Evolutionary conservation across 352 stramenopile genomes (phyloP), one percentile per base, ranked within the genome.

Genomic region (Globisporangium yorkense): DNA sequence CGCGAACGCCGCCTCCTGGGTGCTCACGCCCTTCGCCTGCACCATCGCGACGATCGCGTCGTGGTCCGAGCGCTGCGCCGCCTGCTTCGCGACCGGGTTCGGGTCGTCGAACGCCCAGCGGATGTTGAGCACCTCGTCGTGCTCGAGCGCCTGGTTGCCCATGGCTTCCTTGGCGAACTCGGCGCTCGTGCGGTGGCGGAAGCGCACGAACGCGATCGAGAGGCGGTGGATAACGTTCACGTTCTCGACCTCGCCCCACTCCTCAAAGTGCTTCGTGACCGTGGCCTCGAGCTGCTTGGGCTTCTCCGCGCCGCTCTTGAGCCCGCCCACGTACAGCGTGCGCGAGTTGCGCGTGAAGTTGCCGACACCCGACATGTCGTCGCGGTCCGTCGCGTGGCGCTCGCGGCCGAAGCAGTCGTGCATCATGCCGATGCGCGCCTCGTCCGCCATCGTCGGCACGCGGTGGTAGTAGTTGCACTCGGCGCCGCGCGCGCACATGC

Each of bases 391-490:
- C 21, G 73, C 81, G 63, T 98, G 92, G 21, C 93, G 84, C 40
- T 97, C 90, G 9, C 93, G 71, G 0, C 93, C 93, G 58, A 98
- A 98, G 58, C 86, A 92, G 70, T 98, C 93, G 69, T 92, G 87
- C 72, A 95, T 92, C 67, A 96, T 87, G 31, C 87, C 84, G n/a
- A 92, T 71, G 10, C 81, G 72, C 15, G 70, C 70, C 54, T 92
- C 82, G 51, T 94, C 82, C 7, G 78, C 78, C 50, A 83, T 83
- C 0, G 80, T 82, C 40, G 89, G 87, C 18, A 96, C 68, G 13
- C 89, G 72, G 60, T 98, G 93, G 68, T 94, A 97, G 67, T 96
- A 98, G 59, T 73, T 92, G 75, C 93, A 98, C n/a, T 96, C 76
- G 3, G 70, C 59, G 13, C 92, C 93, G 35, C 88, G 70, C 2